Conservation (phyloP, 371 early-diverging fungal species). For the Mortierella sp. region DNA sequence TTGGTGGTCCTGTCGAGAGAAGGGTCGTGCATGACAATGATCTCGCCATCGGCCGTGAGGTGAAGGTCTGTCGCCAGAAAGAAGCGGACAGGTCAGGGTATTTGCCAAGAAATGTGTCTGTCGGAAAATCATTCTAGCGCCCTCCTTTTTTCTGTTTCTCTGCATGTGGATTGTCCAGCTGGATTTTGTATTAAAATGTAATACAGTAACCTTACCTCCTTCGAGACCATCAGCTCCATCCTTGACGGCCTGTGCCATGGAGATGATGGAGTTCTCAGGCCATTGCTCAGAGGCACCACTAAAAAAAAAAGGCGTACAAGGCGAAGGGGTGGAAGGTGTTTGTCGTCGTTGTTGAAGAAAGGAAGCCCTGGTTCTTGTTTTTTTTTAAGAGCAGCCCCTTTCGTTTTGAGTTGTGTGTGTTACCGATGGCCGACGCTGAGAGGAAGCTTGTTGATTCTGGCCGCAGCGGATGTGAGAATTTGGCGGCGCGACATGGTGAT, state of each 20-base stretch:
- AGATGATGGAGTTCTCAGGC: conserved; percentile 75
- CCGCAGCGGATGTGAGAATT: conserved; percentile 41
- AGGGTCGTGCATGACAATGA: conserved; percentile 77
- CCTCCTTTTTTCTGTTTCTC: background rate
- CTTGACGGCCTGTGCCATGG: conserved; percentile 69
- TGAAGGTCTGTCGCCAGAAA: conserved; percentile 64
- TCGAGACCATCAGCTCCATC: conserved; percentile 73
- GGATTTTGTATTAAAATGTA: background rate
- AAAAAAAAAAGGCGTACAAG: conserved; percentile 10
- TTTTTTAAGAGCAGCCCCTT: background rate
- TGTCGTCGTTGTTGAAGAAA: background rate
- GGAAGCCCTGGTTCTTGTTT: background rate
- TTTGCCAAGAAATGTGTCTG: background rate
- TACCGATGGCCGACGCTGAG: conserved; percentile 57
- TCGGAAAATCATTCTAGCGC: conserved; percentile 25
- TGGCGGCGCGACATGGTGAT: conserved; percentile 30
- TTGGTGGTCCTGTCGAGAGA: conserved; percentile 70
- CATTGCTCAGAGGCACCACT: conserved; percentile 72
- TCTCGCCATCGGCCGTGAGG: conserved; percentile 70
- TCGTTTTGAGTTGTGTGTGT: conserved; percentile 4
- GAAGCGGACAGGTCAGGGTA: background rate
- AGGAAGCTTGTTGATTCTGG: conserved; percentile 37
- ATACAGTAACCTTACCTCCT: conserved; percentile 63
- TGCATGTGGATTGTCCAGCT: background rate
- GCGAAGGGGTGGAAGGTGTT: background rate